Conservation (phyloP, 2,329 filamentous ascomycete genomes). For the Trichoderma lentiforme region DNA sequence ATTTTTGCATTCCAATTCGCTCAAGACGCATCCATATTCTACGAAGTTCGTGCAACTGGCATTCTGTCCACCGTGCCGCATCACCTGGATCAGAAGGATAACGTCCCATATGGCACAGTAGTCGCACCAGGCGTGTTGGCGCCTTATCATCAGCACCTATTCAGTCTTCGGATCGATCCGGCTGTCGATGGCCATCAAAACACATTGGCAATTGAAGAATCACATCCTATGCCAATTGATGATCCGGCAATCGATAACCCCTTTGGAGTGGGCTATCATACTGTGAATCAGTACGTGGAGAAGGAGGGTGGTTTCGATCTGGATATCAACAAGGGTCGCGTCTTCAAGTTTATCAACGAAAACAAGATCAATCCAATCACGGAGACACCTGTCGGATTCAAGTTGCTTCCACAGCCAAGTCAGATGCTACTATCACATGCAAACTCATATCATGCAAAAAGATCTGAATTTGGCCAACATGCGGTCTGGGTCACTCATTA, state of each 20-base stretch:
- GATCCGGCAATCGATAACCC: neutral
- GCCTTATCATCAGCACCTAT: constrained; percentile 67
- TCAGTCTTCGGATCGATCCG: constrained; percentile 63
- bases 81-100: neutral
- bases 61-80: constrained; percentile 42
- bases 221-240: neutral
- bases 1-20: constrained; percentile 46
- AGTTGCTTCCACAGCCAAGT: neutral
- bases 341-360: constrained; percentile 49
- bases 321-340: constrained; percentile 60
- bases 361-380: constrained; percentile 40
- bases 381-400: constrained; percentile 40
- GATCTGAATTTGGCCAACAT: constrained; percentile 43
- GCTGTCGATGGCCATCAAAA: constrained; percentile 59
- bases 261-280: neutral
- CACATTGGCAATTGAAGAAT: constrained; percentile 36
- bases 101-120: constrained; percentile 47
- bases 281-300: constrained; percentile 11
- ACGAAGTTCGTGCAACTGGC: constrained; percentile 39
- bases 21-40: constrained; percentile 45
- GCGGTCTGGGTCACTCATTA: constrained; percentile 46
- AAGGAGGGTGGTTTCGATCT: constrained; percentile 57
- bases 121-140: constrained; percentile 61
- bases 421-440: constrained; percentile 18
- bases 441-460: constrained; percentile 37